Evolutionary conservation across 345 rosid genomes (phyloP).

Genomic region (Murraya koenigii): DNA sequence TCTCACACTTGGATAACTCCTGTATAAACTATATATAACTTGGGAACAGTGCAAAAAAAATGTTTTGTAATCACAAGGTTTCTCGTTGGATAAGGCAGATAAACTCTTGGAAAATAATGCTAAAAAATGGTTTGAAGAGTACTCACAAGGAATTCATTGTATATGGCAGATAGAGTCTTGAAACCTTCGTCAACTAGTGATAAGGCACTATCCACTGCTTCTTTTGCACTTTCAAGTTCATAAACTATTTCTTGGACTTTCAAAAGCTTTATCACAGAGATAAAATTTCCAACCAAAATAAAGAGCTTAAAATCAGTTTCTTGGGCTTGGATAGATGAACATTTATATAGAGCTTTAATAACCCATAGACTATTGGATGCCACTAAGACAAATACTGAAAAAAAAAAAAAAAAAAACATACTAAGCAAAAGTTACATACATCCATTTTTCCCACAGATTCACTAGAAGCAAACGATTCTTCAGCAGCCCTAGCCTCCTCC

Average conservation of each 20-base stretch:
- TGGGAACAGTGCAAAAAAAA: background rate
- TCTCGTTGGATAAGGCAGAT: constrained; percentile 33
- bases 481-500: constrained; percentile 58
- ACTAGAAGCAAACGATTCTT: constrained; percentile 46
- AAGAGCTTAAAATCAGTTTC: constrained; percentile 22
- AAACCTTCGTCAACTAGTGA: constrained; percentile 61
- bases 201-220: constrained; percentile 40
- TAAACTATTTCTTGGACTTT: constrained; percentile 51
- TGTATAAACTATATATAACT: background rate
- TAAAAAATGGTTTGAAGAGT: constrained; percentile 10
- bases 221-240: constrained; percentile 49
- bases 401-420: constrained; percentile 8
- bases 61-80: constrained; percentile 49
- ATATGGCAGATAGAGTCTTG: constrained; percentile 43
- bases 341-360: background rate
- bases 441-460: constrained; percentile 34
- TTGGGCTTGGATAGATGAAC: background rate
- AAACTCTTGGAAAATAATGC: constrained; percentile 38
- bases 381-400: background rate
- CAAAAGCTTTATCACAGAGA: constrained; percentile 40
- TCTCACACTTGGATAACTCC: background rate
- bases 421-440: constrained; percentile 30
- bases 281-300: constrained; percentile 33
- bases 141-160: constrained; percentile 56
- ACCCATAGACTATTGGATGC: background rate